These are phyloP conservation scores for Fusarium sp. DNA, from an alignment of 2,329 filamentous ascomycete genomes.

Conservation along the genomic window DNA sequence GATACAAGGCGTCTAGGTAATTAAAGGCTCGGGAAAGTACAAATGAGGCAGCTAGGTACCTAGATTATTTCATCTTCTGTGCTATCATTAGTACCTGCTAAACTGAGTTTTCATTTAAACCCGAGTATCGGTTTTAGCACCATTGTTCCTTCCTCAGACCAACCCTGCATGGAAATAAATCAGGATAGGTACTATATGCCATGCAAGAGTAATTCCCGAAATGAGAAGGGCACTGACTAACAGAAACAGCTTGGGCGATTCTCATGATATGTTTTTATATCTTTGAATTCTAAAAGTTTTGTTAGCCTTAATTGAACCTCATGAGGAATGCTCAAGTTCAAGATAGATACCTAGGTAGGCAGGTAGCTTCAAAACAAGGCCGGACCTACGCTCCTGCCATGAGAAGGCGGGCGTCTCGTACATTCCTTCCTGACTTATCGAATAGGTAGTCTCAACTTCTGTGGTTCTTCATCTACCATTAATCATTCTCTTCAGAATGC, in stretches of 20 bases:
- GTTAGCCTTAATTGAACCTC: not conserved
- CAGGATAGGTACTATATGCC: no score
- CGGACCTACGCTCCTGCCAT: not conserved
- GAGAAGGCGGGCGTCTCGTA: not conserved
- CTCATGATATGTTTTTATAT: not conserved
- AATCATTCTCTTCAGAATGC: conserved; percentile 31
- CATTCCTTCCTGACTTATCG: not conserved
- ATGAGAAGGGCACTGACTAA: not conserved
- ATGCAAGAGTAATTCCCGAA: not conserved
- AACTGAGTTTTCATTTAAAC: not conserved
- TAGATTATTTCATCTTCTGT: not conserved
- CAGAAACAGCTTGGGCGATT: not conserved
- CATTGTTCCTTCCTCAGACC: not conserved
- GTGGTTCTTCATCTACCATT: not conserved
- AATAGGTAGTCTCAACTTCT: not conserved
- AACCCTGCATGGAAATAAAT: not conserved
- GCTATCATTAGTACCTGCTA: not conserved
- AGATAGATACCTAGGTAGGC: not conserved
- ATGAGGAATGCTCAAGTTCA: not conserved
- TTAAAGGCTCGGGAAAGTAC: not conserved
- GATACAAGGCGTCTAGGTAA: not conserved
- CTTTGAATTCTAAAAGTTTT: not conserved
- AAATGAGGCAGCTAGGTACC: not conserved
- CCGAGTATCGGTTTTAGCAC: not conserved
- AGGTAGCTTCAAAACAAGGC: not conserved